Base-by-base conservation (phyloP, 2,329 filamentous ascomycete genomes). In the Parastagonospora nodorum region DNA sequence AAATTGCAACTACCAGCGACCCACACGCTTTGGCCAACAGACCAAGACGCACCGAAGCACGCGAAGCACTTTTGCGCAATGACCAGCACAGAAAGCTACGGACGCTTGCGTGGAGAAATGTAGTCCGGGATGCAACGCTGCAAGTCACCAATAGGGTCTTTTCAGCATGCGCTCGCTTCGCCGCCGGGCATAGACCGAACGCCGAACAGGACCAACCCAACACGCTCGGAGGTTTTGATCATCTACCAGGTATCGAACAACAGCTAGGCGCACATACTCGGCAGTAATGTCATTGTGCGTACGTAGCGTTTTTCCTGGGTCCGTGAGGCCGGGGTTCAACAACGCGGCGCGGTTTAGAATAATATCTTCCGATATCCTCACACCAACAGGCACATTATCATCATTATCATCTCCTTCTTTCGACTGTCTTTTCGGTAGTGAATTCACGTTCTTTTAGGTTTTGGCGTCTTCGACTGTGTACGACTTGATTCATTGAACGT, bases 121-220 rank as follows among this genome's bases (percentile, higher is more conserved):
- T 11, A 16, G 14, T 2, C 30, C 42, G 42, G 32, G 42, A 11
- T 36, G 19, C 15, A 29, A 19, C 24, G 24, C 8, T 29, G 42
- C n/a, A 24, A 7, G 12, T 35, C 10, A 15, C 42, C 42, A 44
- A 44, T 44, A 15, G 42, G 42, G 24, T 29, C 31, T 28, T 44
- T 44, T 32, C 31, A 28, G 30, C 32, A 27, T 35, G 10, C 16
- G 11, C 42, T 44, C 42, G 42, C 42, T 36, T 44, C 31, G 30
- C n/a, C 31, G 12, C 42, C 42, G 42, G 42, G 42, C 42, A 44
- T 36, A 15, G 15, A 35, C 19, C 42, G 19, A 44, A 44, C 36
- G 31, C 42, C 42, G 42, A 44, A 42, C 29, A 32, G 9, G 14
- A 35, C n/a, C 42, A 29, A 28, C 14, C 32, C 16, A 36, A 10